phyloP scores from a whole-genome alignment of 2,329 filamentous ascomycete genomes.

The Neobulgaria alba region DNA sequence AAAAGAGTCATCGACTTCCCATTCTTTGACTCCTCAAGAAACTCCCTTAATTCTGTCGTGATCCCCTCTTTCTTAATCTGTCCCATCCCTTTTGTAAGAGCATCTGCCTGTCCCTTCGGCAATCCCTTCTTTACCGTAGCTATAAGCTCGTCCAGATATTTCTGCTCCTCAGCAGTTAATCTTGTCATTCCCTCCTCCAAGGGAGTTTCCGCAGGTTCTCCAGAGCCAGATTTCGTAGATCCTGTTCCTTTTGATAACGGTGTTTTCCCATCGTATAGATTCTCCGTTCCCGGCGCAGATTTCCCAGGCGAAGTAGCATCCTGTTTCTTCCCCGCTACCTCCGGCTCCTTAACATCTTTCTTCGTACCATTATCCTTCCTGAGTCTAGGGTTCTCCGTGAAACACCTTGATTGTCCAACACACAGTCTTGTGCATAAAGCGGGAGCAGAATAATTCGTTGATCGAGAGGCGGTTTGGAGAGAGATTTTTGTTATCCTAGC shows the following conservation, averaged over 20 bases:
- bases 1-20: conserved; percentile 17
- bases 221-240: conserved; percentile 25
- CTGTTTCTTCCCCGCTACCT: conserved; percentile 28
- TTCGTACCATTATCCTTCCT: conserved; percentile 11
- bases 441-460: conserved; percentile 30
- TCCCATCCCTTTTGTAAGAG: conserved; percentile 51
- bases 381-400: conserved; percentile 13
- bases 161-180: conserved; percentile 46
- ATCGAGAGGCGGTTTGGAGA: conserved; percentile 42
- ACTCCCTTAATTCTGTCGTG: conserved; percentile 45
- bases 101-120: conserved; percentile 51
- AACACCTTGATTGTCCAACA: conserved; percentile 21
- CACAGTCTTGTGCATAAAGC: conserved; percentile 27
- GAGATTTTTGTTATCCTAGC: conserved; percentile 52
- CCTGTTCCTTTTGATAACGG: conserved; percentile 27
- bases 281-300: conserved; percentile 35
- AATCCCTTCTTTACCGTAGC: conserved; percentile 46
- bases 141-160: conserved; percentile 49
- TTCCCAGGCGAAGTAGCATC: conserved; percentile 23
- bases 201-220: no score
- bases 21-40: conserved; percentile 24
- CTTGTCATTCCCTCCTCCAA: conserved; percentile 25
- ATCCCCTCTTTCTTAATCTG: conserved; percentile 60
- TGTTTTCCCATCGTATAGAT: conserved; percentile 35
- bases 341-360: conserved; percentile 17